Conservation (phyloP, 2,329 filamentous ascomycete species). For the Venturia carpophila region DNA sequence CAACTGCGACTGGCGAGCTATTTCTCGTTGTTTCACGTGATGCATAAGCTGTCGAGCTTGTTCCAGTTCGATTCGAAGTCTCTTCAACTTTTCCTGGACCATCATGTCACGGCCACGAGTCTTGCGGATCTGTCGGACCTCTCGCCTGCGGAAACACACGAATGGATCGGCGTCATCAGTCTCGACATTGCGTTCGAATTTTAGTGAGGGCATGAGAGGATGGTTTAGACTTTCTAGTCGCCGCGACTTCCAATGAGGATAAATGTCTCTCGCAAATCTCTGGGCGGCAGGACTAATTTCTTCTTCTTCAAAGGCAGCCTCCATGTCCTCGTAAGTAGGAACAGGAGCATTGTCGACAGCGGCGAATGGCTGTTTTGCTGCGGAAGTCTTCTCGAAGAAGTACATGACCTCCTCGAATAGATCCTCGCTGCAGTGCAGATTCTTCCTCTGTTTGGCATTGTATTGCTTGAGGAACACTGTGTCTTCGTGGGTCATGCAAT, state of each 20-base stretch:
- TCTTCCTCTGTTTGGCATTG: slow-evolving; percentile 64
- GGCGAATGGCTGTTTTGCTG: slow-evolving; percentile 78
- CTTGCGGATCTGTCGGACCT: slow-evolving; percentile 90
- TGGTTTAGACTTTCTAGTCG: slow-evolving; percentile 56
- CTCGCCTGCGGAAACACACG: slow-evolving; percentile 92
- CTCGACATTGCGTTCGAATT: slow-evolving; percentile 90
- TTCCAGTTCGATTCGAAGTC: slow-evolving; percentile 82
- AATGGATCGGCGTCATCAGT: slow-evolving; percentile 95
- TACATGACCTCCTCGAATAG: slow-evolving; percentile 92
- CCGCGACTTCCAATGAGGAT: slow-evolving; percentile 19
- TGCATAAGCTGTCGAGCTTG: slow-evolving; percentile 74
- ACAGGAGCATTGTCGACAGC: slow-evolving; percentile 78
- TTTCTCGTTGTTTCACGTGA: slow-evolving; percentile 70
- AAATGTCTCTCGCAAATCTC: slow-evolving; percentile 19
- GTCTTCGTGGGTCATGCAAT: slow-evolving; percentile 93
- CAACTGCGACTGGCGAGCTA: slow-evolving; percentile 69
- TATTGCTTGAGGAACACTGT: slow-evolving; percentile 74
- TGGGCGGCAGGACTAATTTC: slow-evolving; percentile 5
- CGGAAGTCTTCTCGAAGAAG: slow-evolving; percentile 83
- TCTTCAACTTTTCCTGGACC: slow-evolving; percentile 89
- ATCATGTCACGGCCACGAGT: slow-evolving; percentile 90
- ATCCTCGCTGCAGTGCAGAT: slow-evolving; percentile 69
- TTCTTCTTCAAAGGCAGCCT: slow-evolving; percentile 46
- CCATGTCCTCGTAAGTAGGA: slow-evolving; percentile 40
- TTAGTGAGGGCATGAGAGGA: slow-evolving; percentile 68